A percentile compares a stretch with the other conserved stretches of the same genome.
phyloP scores from a whole-genome alignment of 768 basidiomycete genomes.

The Polyporus arcularius region DNA sequence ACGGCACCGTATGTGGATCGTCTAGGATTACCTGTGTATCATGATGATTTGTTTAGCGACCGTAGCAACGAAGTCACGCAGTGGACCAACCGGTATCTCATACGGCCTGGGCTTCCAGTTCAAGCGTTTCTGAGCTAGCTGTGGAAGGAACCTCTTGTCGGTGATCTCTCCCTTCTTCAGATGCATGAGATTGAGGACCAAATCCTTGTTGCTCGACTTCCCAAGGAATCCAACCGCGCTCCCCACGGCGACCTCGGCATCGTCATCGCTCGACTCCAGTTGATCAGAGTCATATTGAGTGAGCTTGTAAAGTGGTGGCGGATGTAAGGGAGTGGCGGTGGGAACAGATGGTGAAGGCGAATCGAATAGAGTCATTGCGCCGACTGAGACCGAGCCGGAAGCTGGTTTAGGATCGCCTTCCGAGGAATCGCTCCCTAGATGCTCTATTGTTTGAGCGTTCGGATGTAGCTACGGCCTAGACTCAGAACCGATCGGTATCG shows the following conservation, averaged over 20 bases:
- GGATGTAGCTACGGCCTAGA: not conserved
- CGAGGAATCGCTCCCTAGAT: no score
- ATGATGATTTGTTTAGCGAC: no score
- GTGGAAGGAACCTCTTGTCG: not conserved
- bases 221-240: slow-evolving; percentile 16
- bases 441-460: not conserved
- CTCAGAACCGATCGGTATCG: not conserved
- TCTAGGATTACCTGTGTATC: not conserved
- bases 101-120: no score
- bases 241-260: not conserved
- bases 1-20: not conserved
- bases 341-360: not conserved
- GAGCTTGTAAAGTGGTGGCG: not conserved
- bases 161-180: slow-evolving; percentile 1
- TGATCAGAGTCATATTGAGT: not conserved
- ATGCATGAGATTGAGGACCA: slow-evolving; percentile 15
- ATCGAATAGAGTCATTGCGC: not conserved
- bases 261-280: slow-evolving; percentile 21
- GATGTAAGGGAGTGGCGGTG: not conserved
- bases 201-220: slow-evolving; percentile 22
- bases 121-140: no score
- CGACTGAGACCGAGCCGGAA: no score
- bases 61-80: not conserved
- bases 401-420: no score
- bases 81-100: no score